These are phyloP conservation scores for Geotrichum cucujoidarum DNA, from an alignment of 1,139 yeast genomes.

Conservation along the genomic window DNA sequence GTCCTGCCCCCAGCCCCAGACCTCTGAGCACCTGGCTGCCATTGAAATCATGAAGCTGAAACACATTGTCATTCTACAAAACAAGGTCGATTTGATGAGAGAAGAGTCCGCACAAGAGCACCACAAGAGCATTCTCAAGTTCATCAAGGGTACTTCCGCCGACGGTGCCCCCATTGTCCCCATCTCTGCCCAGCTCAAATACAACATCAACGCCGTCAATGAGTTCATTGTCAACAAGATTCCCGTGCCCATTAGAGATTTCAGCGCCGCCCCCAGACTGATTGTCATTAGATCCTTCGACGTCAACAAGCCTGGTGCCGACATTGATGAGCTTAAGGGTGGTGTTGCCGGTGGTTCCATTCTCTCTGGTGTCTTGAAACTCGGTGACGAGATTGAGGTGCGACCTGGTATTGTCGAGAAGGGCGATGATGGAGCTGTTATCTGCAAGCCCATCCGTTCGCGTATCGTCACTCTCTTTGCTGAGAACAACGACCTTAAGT, in stretches of 20 bases:
- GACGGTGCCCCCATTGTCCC: slow-evolving; percentile 99
- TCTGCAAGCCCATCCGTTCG: slow-evolving; percentile 93
- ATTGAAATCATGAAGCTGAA: slow-evolving; percentile 98
- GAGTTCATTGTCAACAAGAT: slow-evolving; percentile 92
- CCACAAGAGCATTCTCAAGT: slow-evolving; percentile 83
- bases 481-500: slow-evolving; percentile 94
- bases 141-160: slow-evolving; percentile 96
- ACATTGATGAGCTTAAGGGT: slow-evolving; percentile 93
- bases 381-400: slow-evolving; percentile 97
- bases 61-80: slow-evolving; percentile 93
- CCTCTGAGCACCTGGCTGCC: slow-evolving; percentile 98
- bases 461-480: slow-evolving; percentile 92
- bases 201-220: slow-evolving; percentile 97
- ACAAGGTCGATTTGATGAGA: slow-evolving; percentile 97
- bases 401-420: slow-evolving; percentile 98
- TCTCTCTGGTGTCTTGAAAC: slow-evolving; percentile 90
- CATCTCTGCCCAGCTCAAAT: slow-evolving; percentile 96
- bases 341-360: slow-evolving; percentile 99
- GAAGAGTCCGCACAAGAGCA: slow-evolving; percentile 96
- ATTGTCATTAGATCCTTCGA: slow-evolving; percentile 98
- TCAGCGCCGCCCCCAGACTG: slow-evolving; percentile 85
- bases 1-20: slow-evolving; percentile 99
- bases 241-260: slow-evolving; percentile 95
- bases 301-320: slow-evolving; percentile 98
- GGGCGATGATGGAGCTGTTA: slow-evolving; percentile 73